phyloP scores from a whole-genome alignment of 1,139 yeast species.

The Yamadazyma songkhlaensis region DNA sequence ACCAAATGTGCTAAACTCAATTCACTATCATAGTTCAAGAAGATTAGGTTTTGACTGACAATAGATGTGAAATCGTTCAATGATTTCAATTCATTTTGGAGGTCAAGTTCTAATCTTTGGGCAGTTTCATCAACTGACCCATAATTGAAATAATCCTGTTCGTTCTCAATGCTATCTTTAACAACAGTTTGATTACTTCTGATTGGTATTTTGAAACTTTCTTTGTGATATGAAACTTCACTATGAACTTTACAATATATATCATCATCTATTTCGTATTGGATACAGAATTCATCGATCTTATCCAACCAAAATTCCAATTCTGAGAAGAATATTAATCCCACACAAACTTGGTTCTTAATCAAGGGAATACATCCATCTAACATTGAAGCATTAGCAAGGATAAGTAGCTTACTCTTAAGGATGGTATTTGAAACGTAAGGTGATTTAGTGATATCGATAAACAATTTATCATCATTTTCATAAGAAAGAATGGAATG shows the following conservation, averaged over 20 bases:
- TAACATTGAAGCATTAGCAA: constrained; percentile 41
- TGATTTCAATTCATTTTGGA: constrained; percentile 20
- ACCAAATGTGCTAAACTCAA: constrained; percentile 52
- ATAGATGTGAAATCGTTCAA: constrained; percentile 41
- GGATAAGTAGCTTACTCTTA: constrained; percentile 28
- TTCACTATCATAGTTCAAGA: constrained; percentile 49
- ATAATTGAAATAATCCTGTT: constrained; percentile 29
- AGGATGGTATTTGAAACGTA: constrained; percentile 32
- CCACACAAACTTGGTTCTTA: constrained; percentile 37
- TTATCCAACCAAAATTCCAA: constrained; percentile 52
- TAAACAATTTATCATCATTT: constrained; percentile 19
- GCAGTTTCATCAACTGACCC: constrained; percentile 17
- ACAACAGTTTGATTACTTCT: constrained; percentile 15
- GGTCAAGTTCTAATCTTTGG: constrained; percentile 7
- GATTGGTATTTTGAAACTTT: constrained; percentile 8
- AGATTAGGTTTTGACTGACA: constrained; percentile 51
- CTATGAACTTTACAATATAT: constrained; percentile 29
- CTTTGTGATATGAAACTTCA: constrained; percentile 16
- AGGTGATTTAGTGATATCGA: constrained; percentile 40
- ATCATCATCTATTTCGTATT: constrained; percentile 28
- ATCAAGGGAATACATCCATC: constrained; percentile 59
- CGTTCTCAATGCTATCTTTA: constrained; percentile 8
- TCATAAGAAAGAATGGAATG: constrained; percentile 5
- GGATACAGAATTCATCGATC: constrained; percentile 29
- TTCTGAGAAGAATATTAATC: constrained; percentile 51